Evolutionary conservation across 192 early-diverging fungal species (phyloP).

Genomic region (Ramicandelaber brevisporus): DNA sequence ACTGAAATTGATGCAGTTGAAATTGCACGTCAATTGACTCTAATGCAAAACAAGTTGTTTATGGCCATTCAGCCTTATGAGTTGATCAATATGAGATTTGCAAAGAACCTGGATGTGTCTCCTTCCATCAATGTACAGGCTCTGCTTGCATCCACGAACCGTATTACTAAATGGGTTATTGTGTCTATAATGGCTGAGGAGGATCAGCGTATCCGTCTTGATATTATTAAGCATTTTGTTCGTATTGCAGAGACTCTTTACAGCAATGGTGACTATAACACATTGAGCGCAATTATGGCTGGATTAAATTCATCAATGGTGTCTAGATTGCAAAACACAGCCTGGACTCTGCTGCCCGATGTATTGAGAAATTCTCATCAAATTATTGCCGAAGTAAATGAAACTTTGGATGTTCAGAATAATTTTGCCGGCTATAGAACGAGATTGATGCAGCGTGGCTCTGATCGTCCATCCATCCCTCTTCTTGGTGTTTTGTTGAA

Average conservation of each 20-base stretch:
- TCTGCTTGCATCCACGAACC: constrained; percentile 42
- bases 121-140: constrained; percentile 39
- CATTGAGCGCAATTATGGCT: constrained; percentile 49
- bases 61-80: constrained; percentile 42
- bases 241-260: constrained; percentile 33
- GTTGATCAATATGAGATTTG: constrained; percentile 35
- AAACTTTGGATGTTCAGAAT: constrained; percentile 27
- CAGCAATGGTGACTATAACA: constrained; percentile 37
- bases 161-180: constrained; percentile 54
- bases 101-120: constrained; percentile 18
- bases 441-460: constrained; percentile 13
- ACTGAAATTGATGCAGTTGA: constrained; percentile 51
- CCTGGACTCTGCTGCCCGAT: too few relatives aligned
- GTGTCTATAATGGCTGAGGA: constrained; percentile 39
- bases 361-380: too few relatives aligned
- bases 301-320: constrained; percentile 48
- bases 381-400: constrained; percentile 19
- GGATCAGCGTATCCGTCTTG: constrained; percentile 39
- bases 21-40: constrained; percentile 60
- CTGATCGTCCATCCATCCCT: constrained; percentile 40
- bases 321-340: constrained; percentile 36
- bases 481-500: constrained; percentile 57
- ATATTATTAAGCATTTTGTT: constrained; percentile 51
- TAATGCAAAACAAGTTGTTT: constrained; percentile 44
- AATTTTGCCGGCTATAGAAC: constrained; percentile 31